Evolutionary conservation across 331 rosid species (phyloP).

Genomic region (Malus hybrid): DNA sequence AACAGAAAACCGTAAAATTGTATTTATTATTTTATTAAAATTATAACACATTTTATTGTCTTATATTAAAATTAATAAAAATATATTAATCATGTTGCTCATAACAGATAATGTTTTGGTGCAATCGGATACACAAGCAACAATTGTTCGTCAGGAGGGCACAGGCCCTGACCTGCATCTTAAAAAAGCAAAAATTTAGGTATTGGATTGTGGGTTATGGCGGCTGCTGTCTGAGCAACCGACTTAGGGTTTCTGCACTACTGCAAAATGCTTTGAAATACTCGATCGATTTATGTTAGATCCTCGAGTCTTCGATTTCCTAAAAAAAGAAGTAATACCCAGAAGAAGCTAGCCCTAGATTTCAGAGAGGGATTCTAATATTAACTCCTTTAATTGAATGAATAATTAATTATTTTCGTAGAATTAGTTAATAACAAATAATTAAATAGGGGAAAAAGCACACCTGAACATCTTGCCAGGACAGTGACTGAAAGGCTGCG

Average conservation of each 20-base stretch:
- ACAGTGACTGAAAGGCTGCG: conserved; percentile 85
- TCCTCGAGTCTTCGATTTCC: conserved; percentile 27
- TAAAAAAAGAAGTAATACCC: conserved; percentile 24
- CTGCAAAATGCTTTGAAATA: conserved; percentile 25
- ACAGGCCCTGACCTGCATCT: conserved; percentile 27
- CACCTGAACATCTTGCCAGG: conserved; percentile 85
- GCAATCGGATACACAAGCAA: background rate
- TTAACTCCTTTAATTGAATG: background rate
- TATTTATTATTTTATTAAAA: no score
- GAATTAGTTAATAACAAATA: background rate
- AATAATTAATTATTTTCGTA: background rate
- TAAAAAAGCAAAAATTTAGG: conserved; percentile 11
- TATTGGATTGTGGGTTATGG: conserved; percentile 26
- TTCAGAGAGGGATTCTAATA: conserved; percentile 9
- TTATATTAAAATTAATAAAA: no score
- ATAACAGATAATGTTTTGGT: no score
- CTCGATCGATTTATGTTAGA: conserved; percentile 11
- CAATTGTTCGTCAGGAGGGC: background rate
- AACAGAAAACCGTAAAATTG: no score
- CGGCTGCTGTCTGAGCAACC: conserved; percentile 50
- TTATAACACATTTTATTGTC: no score
- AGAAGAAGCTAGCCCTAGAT: conserved; percentile 30
- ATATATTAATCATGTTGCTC: no score
- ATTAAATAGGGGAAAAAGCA: background rate
- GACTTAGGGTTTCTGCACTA: conserved; percentile 18